Evolutionary conservation across 2,329 filamentous ascomycete genomes (phyloP), one percentile per base, ranked within the genome.

Genomic region (Botrytis elliptica): DNA sequence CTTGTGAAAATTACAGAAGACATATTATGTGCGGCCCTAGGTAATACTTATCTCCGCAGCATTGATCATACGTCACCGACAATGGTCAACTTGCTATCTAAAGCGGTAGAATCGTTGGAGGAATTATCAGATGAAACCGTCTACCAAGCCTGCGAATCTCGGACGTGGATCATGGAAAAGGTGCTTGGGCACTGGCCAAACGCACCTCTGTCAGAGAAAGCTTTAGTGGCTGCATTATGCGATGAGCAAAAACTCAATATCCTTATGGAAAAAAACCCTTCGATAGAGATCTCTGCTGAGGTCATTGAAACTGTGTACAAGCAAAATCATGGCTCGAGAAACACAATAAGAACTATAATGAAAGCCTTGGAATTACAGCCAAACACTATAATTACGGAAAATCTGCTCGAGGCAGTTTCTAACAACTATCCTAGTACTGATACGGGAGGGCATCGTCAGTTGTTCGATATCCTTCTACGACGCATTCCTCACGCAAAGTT

Each of bases 391-490:
- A n/a, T 64, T 12, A 64, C 62, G 7, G 62, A 29, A 29, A 16
- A 20, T 0, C 25, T 64, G 4, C 16, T 64, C 25, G 5, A 18
- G 4, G 3, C 4, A n/a, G 25, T n/a, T 14, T 14, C 49, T 52
- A n/a, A n/a, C n/a, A n/a, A n/a, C n/a, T 12, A 25, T 52, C 1
- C 4, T 12, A 0, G 0, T 3, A 10, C 1, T 52, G 9, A n/a
- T n/a, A 1, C 1, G 29, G 25, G 25, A n/a, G 1, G 7, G 49
- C 49, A 22, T 64, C 0, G 5, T 40, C 62, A 64, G 22, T 29
- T 29, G 38, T 44, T 29, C 40, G 5, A 64, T 20, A 64, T 38
- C 25, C 62, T 44, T 64, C 9, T 64, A 64, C 25, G 38, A 25
- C 38, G 4, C 20, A 29, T 64, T 9, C 25, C 38, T n/a, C 38